Evolutionary conservation across 495 filamentous ascomycete species (phyloP), one percentile per base, ranked within the genome.

Genomic region (Hypomontagnella monticulosa): DNA sequence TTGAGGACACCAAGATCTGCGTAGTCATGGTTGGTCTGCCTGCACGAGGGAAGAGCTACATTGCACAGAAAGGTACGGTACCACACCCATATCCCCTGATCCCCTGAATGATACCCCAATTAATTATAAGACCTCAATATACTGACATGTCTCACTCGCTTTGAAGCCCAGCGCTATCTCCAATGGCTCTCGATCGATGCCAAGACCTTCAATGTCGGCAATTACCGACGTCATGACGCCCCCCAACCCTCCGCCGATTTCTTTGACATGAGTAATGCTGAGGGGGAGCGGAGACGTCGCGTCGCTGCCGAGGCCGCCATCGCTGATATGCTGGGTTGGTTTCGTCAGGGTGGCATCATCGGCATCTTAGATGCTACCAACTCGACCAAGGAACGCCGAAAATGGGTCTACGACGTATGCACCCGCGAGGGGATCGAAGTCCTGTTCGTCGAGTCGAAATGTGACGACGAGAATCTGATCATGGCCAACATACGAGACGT

Each of bases 11-110:
- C 30, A 90, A 89, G 72, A 96, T 99, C 76, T 97, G 93, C 71
- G 93, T 99, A n/a, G 91, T 98, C 54, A 97, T 99, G 95, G 95
- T 99, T 46, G 95, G 95, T 40, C 81, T 99, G 61, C 95, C 95
- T 38, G 95, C 95, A 56, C 84, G 95, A 52, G 95, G 95, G 71
- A 99, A 99, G 83, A 95, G 91, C 77, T 88, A 97, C 70, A 98
- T 99, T 71, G 94, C 95, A 34, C 92, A 95, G 70, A 97, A 97
- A 83, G 93, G 95, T 97, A 82, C 67, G 23, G 23, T 6, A 47
- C 48, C 44, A 14, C n/a, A 23, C 57, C 48, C 3, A 27, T 27
- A 63, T 52, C n/a, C 43, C 18, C 19, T 3, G 44, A 42, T 20
- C 23, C 51, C 18, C 20, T 37, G 15, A 14, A 46, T 49, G 4